Conservation (phyloP, 768 basidiomycete species). For the Mycena chlorophos region DNA sequence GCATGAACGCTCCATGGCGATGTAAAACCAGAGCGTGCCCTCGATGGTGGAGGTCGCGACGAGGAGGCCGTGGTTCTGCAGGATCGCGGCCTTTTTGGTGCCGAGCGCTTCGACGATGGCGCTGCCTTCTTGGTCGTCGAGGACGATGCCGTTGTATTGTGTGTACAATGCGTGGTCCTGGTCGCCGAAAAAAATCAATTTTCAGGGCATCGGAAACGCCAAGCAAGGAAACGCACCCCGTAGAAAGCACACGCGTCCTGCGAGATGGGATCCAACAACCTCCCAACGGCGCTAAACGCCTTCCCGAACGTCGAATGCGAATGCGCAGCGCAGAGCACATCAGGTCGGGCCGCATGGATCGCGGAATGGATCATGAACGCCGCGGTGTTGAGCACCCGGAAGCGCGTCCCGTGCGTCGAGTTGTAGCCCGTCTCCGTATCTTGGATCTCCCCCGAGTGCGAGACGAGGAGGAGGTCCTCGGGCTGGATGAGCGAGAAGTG, state of each 20-base stretch:
- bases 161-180: conserved; percentile 42
- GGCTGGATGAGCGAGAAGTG: conserved; percentile 49
- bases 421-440: conserved; percentile 27
- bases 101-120: conserved; percentile 48
- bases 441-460: conserved; percentile 31
- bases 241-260: conserved; percentile 49
- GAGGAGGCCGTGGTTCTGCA: conserved; percentile 47
- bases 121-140: conserved; percentile 45
- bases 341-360: conserved; percentile 48
- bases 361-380: conserved; percentile 43
- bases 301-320: conserved; percentile 51
- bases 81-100: conserved; percentile 41
- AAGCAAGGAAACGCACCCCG: conserved; percentile 18
- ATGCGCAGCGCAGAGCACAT: conserved; percentile 48
- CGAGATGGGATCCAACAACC: conserved; percentile 41
- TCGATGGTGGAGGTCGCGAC: conserved; percentile 43
- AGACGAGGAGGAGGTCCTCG: conserved; percentile 45
- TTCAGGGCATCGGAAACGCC: conserved; percentile 2
- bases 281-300: conserved; percentile 48
- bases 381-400: conserved; percentile 32
- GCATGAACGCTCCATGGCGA: conserved; percentile 45
- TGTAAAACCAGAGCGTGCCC: conserved; percentile 43
- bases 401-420: conserved; percentile 10
- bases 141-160: conserved; percentile 50
- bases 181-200: neutral